phyloP scores from a whole-genome alignment of 192 early-diverging fungal species.

The Backusella psychrophila region DNA sequence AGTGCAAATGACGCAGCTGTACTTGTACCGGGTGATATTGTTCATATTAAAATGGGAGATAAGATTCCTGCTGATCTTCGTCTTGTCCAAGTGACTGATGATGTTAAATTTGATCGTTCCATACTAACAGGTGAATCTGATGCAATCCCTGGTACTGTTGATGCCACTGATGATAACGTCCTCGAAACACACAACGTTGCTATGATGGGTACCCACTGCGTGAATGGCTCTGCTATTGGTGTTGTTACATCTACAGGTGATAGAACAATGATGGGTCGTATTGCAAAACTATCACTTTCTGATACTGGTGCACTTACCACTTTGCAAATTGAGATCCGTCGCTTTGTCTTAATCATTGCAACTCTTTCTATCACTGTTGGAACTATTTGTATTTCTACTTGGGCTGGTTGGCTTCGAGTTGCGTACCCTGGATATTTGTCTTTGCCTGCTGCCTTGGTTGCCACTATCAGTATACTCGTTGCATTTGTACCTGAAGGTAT shows the following conservation, averaged over 20 bases:
- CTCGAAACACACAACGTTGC: conserved; percentile 84
- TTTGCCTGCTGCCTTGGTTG: conserved; percentile 35
- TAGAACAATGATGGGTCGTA: conserved; percentile 71
- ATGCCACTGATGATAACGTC: conserved; percentile 67
- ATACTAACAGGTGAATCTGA: conserved; percentile 77
- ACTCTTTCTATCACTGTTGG: conserved; percentile 46
- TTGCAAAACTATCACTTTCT: conserved; percentile 56
- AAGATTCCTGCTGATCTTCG: conserved; percentile 80
- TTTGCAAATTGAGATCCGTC: conserved; percentile 59
- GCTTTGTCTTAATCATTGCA: conserved; percentile 72
- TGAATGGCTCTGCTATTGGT: conserved; percentile 69
- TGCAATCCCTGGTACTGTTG: conserved; percentile 58
- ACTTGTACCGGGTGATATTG: conserved; percentile 81
- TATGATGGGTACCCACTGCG: conserved; percentile 69
- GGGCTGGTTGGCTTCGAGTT: conserved; percentile 56
- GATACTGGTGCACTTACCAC: conserved; percentile 42
- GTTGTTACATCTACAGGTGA: conserved; percentile 79
- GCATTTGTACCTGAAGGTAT: conserved; percentile 77
- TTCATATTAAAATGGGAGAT: conserved; percentile 81
- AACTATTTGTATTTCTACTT: conserved; percentile 39
- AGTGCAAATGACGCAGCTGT: conserved; percentile 59
- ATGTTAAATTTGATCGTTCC: conserved; percentile 77
- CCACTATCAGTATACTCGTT: conserved; percentile 62
- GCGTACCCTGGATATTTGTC: conserved; percentile 55
- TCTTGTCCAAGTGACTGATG: conserved; percentile 59